Conservation (phyloP, 2,329 filamentous ascomycete genomes). For the Exserohilum rostratum region DNA sequence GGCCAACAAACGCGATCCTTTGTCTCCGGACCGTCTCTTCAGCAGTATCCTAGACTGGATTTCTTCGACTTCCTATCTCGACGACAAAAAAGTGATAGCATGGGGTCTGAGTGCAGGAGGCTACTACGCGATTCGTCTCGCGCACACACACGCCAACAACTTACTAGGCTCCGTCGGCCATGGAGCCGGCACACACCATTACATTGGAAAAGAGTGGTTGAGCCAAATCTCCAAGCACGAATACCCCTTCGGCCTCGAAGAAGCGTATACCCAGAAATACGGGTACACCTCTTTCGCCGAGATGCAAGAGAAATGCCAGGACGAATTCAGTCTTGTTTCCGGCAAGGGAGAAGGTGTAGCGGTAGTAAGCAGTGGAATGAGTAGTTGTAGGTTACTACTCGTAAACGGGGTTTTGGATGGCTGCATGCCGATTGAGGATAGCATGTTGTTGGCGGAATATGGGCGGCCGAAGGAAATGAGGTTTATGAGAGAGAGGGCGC, state of each 20-base stretch:
- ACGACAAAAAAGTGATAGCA: conserved; percentile 55
- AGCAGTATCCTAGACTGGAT: conserved; percentile 60
- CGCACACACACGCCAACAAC: conserved; percentile 60
- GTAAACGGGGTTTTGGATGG: conserved; percentile 64
- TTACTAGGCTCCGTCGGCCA: conserved; percentile 58
- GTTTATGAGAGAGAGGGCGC: conserved; percentile 51
- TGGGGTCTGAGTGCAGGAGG: conserved; percentile 65
- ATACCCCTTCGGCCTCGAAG: conserved; percentile 63
- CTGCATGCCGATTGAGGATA: conserved; percentile 67
- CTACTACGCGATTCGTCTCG: conserved; percentile 63
- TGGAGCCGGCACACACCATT: conserved; percentile 63
- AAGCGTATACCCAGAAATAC: conserved; percentile 56
- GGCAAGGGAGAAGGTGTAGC: conserved; percentile 58
- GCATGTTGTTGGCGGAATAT: conserved; percentile 59
- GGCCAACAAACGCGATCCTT: conserved; percentile 55
- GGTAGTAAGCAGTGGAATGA: conserved; percentile 44
- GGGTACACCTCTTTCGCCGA: conserved; percentile 44
- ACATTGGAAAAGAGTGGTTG: conserved; percentile 63
- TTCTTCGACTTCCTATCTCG: conserved; percentile 51
- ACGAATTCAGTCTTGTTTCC: conserved; percentile 59
- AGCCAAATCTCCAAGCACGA: conserved; percentile 59
- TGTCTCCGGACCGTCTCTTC: conserved; percentile 60
- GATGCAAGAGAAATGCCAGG: conserved; percentile 56
- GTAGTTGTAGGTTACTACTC: conserved; percentile 57
- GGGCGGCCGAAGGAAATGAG: conserved; percentile 60